These are phyloP conservation scores for Penicillium verhagenii DNA, from an alignment of 495 filamentous ascomycete species.

Conservation along the genomic window DNA sequence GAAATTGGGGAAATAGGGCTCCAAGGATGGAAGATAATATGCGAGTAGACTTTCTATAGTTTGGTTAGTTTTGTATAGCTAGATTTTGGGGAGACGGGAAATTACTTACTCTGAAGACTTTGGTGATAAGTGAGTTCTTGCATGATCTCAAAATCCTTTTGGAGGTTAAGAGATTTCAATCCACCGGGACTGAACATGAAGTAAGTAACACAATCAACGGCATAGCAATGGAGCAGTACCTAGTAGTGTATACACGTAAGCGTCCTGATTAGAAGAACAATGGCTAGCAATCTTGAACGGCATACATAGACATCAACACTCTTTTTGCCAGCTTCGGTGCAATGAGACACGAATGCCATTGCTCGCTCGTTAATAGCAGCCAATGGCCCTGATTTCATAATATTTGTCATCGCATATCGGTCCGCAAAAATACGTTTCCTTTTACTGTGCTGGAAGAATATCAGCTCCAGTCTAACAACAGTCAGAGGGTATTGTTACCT, in stretches of 20 bases:
- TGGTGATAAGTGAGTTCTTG: constrained; percentile 63
- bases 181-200: constrained; percentile 64
- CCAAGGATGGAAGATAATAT: constrained; percentile 29
- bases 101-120: constrained; percentile 56
- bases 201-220: constrained; percentile 64
- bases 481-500: constrained; percentile 27
- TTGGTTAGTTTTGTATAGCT: constrained; percentile 34
- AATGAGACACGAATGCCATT: constrained; percentile 49
- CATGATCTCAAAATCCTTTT: constrained; percentile 59
- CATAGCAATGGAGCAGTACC: constrained; percentile 57
- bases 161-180: constrained; percentile 50
- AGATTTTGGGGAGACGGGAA: neutral
- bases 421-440: constrained; percentile 61
- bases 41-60: constrained; percentile 26
- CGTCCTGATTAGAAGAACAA: neutral
- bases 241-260: too few relatives aligned
- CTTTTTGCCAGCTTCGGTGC: constrained; percentile 32
- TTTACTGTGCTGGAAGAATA: constrained; percentile 49
- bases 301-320: constrained; percentile 60
- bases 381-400: constrained; percentile 52
- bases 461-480: constrained; percentile 5
- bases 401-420: constrained; percentile 65
- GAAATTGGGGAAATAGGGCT: constrained; percentile 27
- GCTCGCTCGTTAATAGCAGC: constrained; percentile 55
- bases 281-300: too few relatives aligned